A percentile compares a stretch with the other conserved stretches of the same genome.
Evolutionary conservation across 768 basidiomycete genomes (phyloP).

Genomic region (Naganishia vaughanmartiniae): DNA sequence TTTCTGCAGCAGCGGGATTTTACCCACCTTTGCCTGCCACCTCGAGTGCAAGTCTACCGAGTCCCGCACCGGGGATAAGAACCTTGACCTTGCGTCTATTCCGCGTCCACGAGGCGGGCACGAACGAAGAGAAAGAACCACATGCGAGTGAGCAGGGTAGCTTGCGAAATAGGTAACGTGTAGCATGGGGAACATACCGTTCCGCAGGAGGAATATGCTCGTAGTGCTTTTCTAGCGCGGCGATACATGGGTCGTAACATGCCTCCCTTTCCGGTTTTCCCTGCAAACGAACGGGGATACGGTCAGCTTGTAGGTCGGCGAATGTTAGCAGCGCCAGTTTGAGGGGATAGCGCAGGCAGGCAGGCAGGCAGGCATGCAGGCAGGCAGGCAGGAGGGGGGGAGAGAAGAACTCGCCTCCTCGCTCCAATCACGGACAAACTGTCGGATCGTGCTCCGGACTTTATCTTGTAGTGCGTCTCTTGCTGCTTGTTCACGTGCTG

Average conservation of each 20-base stretch:
- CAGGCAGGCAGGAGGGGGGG: no score
- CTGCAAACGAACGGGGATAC: slow-evolving; percentile 52
- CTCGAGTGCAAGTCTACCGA: slow-evolving; percentile 85
- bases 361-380: no score
- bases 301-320: no score
- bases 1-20: background rate
- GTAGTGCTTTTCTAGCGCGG: slow-evolving; percentile 68
- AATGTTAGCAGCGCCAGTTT: no score
- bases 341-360: no score
- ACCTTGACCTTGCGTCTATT: slow-evolving; percentile 63
- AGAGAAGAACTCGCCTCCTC: slow-evolving; percentile 60
- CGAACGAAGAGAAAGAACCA: background rate
- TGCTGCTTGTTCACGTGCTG: background rate
- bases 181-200: slow-evolving; percentile 53
- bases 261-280: slow-evolving; percentile 72
- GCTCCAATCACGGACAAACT: slow-evolving; percentile 92
- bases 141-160: no score
- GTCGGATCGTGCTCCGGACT: slow-evolving; percentile 83
- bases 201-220: slow-evolving; percentile 59
- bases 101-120: background rate
- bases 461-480: slow-evolving; percentile 64
- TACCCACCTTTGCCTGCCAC: slow-evolving; percentile 70
- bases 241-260: slow-evolving; percentile 78
- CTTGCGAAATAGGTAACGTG: background rate
- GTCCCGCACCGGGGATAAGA: slow-evolving; percentile 83